A percentile compares a stretch with the other conserved stretches of the same genome.
These are phyloP conservation scores for Rhynchosporium agropyri DNA, from an alignment of 2,329 filamentous ascomycete species.

Conservation along the genomic window DNA sequence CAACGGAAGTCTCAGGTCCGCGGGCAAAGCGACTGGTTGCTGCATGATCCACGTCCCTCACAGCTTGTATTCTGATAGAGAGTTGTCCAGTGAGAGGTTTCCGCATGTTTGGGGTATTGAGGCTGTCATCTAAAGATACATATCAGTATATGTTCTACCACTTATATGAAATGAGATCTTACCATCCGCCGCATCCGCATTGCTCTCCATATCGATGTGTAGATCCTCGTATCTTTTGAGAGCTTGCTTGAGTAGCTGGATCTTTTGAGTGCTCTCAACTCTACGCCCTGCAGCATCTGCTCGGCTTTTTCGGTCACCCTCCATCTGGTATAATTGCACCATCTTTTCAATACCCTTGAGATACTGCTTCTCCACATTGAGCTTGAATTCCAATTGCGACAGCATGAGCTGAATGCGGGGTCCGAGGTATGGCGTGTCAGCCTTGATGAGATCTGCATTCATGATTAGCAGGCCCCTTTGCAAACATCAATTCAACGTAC, in stretches of 20 bases:
- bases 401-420: conserved; percentile 99
- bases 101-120: conserved; percentile 91
- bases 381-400: conserved; percentile 97
- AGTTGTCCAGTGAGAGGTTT: conserved; percentile 95
- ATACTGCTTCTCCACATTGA: conserved; percentile 98
- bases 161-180: conserved; percentile 42
- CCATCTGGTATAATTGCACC: conserved; percentile 96
- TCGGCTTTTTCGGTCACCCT: conserved; percentile 94
- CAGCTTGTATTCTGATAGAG: conserved; percentile 80
- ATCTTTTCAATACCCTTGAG: conserved; percentile 99
- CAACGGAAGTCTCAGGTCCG: conserved; percentile 91
- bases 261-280: conserved; percentile 97
- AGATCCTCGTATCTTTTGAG: conserved; percentile 96
- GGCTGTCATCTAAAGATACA: conserved; percentile 75
- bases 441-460: conserved; percentile 90
- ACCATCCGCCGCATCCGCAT: conserved; percentile 79
- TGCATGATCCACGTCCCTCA: conserved; percentile 93
- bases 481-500: conserved; percentile 53
- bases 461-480: conserved; percentile 27
- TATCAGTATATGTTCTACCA: conserved; percentile 20
- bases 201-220: conserved; percentile 85
- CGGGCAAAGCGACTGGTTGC: conserved; percentile 81
- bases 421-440: conserved; percentile 92
- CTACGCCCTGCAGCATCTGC: conserved; percentile 86
- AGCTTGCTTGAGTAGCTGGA: conserved; percentile 91